phyloP scores from a whole-genome alignment of 1,284 basidiomycete genomes.

The Ceratobasidium sp. region DNA sequence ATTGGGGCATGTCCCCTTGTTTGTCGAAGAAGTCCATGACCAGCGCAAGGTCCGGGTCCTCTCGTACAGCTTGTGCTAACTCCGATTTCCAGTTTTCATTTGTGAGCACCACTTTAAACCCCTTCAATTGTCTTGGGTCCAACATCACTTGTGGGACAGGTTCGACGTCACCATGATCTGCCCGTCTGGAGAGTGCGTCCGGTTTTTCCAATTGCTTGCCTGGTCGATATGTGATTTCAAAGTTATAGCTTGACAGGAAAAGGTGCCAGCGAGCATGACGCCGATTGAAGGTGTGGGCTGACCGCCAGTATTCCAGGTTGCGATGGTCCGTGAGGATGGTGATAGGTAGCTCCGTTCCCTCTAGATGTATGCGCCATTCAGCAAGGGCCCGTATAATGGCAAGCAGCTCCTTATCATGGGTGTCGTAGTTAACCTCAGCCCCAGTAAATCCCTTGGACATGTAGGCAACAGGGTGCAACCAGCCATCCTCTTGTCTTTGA shows the following conservation, averaged over 20 bases:
- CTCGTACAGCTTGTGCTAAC: no score
- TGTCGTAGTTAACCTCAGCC: conserved; percentile 53
- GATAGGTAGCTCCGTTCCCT: conserved; percentile 50
- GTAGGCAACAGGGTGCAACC: conserved; percentile 44
- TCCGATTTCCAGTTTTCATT: no score
- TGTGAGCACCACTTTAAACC: no score
- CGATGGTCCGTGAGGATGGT: conserved; percentile 58
- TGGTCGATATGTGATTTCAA: background rate
- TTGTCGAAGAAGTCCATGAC: no score
- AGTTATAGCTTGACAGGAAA: background rate
- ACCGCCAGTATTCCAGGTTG: conserved; percentile 57
- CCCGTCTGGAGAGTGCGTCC: no score
- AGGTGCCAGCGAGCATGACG: background rate
- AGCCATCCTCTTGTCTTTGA: conserved; percentile 38
- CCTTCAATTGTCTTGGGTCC: no score
- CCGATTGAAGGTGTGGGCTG: no score
- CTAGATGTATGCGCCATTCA: conserved; percentile 50
- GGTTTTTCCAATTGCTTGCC: no score
- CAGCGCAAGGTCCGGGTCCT: no score
- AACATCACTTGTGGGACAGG: no score
- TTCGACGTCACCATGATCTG: no score
- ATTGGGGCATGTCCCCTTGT: no score
- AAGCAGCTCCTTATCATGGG: conserved; percentile 54
- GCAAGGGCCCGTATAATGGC: conserved; percentile 41
- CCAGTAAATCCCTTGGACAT: conserved; percentile 33